Evolutionary conservation across 768 basidiomycete genomes (phyloP), one percentile per base, ranked within the genome.

Genomic region (Cystobasidiopsis lactophilus): DNA sequence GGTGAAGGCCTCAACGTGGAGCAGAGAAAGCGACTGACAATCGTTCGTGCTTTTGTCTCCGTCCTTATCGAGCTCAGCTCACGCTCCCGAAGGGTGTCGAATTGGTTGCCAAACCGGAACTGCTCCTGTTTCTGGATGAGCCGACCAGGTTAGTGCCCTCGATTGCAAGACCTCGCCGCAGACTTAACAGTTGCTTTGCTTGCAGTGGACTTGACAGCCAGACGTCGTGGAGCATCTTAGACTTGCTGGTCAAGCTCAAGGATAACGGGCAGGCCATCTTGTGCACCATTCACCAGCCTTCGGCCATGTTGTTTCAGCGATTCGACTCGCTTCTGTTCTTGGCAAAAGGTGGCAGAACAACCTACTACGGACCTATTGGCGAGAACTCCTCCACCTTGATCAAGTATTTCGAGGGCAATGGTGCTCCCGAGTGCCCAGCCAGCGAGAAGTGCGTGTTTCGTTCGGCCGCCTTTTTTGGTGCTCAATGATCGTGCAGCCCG

Each of bases 41-140:
- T 85, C 56, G 79, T 74, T 35, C 79, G 85, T n/a, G 82, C 84
- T 62, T 69, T 85, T n/a, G 9, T 82, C 45, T 26, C 7, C 9
- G 52, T 51, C 5, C 55, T 50, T 2, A 37, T 11, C 19, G 41
- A 43, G 27, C 40, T 44, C 33, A 72, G 76, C 46, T 86, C 67
- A 73, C 84, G 5, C 52, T 69, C 27, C 69, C 69, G 0, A 71
- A 70, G 51, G 70, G 66, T 47, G 69, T 71, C 48, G 70, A 71
- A 55, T 54, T 63, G 11, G 62, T 82, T 46, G 82, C 83, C 5
- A 85, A 85, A 63, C 82, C 82, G 0, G 76, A 80, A 58, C 69
- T 85, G 0, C 69, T 88, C 0, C 72, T 86, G n/a, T 86, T 88
- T 71, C 67, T 86, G 30, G 84, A 86, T 62, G 83, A 88, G 64